These are phyloP conservation scores for Plicaturopsis crispa DNA, from an alignment of 768 basidiomycete species.

Conservation along the genomic window DNA sequence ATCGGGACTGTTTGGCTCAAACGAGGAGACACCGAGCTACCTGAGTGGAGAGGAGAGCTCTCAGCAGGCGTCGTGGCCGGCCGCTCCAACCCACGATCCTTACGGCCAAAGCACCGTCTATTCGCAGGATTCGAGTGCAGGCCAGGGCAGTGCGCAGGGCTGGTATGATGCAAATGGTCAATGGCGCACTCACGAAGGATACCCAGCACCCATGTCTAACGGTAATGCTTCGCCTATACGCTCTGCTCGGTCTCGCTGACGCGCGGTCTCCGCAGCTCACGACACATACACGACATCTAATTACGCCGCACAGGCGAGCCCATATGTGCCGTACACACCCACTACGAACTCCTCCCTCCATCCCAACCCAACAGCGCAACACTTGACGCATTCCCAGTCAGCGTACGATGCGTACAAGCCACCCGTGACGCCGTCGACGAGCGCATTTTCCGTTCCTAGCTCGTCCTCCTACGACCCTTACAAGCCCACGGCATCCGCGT, in stretches of 20 bases:
- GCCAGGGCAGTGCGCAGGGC: slow-evolving; percentile 16
- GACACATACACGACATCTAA: slow-evolving; percentile 13
- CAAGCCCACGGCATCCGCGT: slow-evolving; percentile 9
- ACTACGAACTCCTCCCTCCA: no score
- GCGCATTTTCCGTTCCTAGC: no score
- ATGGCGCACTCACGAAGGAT: slow-evolving; percentile 17
- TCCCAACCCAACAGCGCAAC: slow-evolving; percentile 9
- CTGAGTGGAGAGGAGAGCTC: slow-evolving; percentile 11
- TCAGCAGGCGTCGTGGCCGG: slow-evolving; percentile 18
- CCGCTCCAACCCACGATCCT: slow-evolving; percentile 14
- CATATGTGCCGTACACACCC: no score
- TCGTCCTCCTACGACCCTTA: slow-evolving; percentile 24
- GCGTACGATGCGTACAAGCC: slow-evolving; percentile 1
- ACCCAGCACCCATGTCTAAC: no score
- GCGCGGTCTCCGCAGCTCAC: slow-evolving; percentile 6
- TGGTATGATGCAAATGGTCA: slow-evolving; percentile 22
- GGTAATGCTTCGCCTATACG: slow-evolving; percentile 2
- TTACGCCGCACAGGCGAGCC: slow-evolving; percentile 13
- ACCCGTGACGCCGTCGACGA: no score
- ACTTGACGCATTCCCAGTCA: slow-evolving; percentile 2
- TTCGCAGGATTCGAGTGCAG: slow-evolving; percentile 9
- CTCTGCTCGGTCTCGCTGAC: slow-evolving; percentile 7
- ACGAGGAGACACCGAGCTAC: slow-evolving; percentile 18
- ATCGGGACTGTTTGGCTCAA: slow-evolving; percentile 30
- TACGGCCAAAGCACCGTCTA: slow-evolving; percentile 6